Evolutionary conservation across 1,284 basidiomycete species (phyloP).

Genomic region (Cystobasidium sp.): DNA sequence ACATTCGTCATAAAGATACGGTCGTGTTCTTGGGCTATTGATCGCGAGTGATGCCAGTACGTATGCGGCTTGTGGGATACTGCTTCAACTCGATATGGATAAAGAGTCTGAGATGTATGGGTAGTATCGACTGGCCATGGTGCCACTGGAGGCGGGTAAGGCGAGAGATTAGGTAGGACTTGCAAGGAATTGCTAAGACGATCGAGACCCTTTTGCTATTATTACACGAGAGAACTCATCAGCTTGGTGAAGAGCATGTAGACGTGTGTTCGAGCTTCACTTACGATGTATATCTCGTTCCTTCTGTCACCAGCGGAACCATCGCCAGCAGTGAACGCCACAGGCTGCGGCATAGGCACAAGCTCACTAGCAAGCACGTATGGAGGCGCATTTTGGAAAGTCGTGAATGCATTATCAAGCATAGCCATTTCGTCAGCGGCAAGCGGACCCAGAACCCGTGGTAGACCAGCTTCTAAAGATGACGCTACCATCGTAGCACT

Average conservation of each 20-base stretch:
- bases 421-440: constrained; percentile 47
- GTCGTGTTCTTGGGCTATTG: constrained; percentile 35
- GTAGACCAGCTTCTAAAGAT: constrained; percentile 14
- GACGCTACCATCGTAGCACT: constrained; percentile 19
- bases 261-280: neutral
- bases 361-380: constrained; percentile 47
- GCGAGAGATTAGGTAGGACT: constrained; percentile 6
- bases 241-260: neutral
- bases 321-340: constrained; percentile 46
- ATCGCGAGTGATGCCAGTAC: constrained; percentile 46
- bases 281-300: constrained; percentile 50
- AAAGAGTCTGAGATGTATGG: constrained; percentile 40
- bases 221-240: neutral
- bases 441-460: constrained; percentile 17
- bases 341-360: constrained; percentile 39
- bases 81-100: constrained; percentile 22
- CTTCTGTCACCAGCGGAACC: constrained; percentile 45
- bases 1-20: constrained; percentile 52
- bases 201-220: constrained; percentile 17
- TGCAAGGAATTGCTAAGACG: constrained; percentile 9
- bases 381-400: constrained; percentile 50
- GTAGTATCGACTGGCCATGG: constrained; percentile 31
- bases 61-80: constrained; percentile 36
- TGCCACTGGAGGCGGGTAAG: constrained; percentile 8
- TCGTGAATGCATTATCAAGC: constrained; percentile 53